Base-by-base conservation (phyloP, 2,329 filamentous ascomycete genomes). In the Xylariaceae sp. region DNA sequence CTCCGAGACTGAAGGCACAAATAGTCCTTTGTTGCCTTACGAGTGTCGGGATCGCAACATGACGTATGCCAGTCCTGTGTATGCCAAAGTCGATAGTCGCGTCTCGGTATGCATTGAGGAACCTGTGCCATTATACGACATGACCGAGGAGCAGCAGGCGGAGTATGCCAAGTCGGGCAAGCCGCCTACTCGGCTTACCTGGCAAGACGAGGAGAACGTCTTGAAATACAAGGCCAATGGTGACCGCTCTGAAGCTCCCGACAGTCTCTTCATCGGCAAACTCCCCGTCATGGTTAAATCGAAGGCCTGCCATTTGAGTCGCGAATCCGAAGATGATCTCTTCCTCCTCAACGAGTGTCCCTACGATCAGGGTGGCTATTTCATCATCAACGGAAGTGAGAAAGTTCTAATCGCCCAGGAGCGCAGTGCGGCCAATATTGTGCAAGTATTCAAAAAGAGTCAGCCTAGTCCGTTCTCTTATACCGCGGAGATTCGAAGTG, bases 331-430 rank as follows among this genome's bases (percentile, higher is more conserved):
- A 65, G 88, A 94, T 56, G 88, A 90, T 53, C 81, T 99, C 1
- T 97, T 96, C 73, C 82, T 89, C 51, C 87, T 95, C 74, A 96
- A 96, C 72, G 94, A 99, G 76, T 99, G 94, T 67, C 94, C 94
- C 0, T 99, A 97, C 74, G 94, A 99, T 71, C 94, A 97, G 72
- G 94, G 94, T 67, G 94, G 94, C 66, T 99, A 99, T 76, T 99
- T 99, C 72, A 91, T 99, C 69, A 99, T 99, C 81, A 99, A 99
- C 77, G 94, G 94, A 49, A 96, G 90, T 75, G 94, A 99, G 73
- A 99, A 99, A 81, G 94, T 99, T 18, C 78, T 99, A 67, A 99
- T 99, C 69, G 94, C 94, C 1, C 94, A 99, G 74, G 94, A 99
- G 76, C 89, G 94, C 63, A 97, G 92, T 72, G 94, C 94, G 47